Evolutionary conservation across 140 eudicot species (phyloP).

Genomic region (Erigeron philadelphicus): DNA sequence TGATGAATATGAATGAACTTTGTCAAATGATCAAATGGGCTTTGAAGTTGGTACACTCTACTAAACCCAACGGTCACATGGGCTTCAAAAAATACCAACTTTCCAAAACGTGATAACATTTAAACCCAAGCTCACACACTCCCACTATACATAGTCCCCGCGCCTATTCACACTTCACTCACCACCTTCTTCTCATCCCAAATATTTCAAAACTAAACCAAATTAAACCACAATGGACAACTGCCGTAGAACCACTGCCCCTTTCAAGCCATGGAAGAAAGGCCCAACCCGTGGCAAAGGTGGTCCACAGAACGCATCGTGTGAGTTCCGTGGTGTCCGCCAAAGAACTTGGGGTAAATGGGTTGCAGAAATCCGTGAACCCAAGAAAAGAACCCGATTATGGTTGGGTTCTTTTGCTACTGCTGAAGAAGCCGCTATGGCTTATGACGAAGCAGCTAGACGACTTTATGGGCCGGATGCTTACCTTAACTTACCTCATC

Average conservation of each 20-base stretch:
- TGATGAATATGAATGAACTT: background rate
- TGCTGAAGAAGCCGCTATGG: slow-evolving; percentile 95
- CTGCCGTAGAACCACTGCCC: slow-evolving; percentile 46
- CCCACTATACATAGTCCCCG: slow-evolving; percentile 55
- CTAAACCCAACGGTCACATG: slow-evolving; percentile 79
- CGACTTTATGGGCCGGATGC: slow-evolving; percentile 88
- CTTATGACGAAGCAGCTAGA: slow-evolving; percentile 89
- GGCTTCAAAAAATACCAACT: slow-evolving; percentile 30
- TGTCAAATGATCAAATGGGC: slow-evolving; percentile 18
- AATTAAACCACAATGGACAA: slow-evolving; percentile 50
- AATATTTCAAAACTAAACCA: background rate
- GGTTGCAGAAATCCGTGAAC: slow-evolving; percentile 96
- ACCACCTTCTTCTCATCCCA: slow-evolving; percentile 8
- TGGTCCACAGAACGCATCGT: slow-evolving; percentile 80
- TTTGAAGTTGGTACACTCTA: slow-evolving; percentile 25
- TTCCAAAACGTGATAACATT: slow-evolving; percentile 72
- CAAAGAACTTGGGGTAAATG: slow-evolving; percentile 97
- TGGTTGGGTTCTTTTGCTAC: slow-evolving; percentile 93
- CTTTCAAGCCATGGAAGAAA: slow-evolving; percentile 87
- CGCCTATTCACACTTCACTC: slow-evolving; percentile 44
- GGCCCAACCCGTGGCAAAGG: slow-evolving; percentile 99
- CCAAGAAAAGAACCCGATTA: slow-evolving; percentile 73
- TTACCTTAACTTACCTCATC: slow-evolving; percentile 82
- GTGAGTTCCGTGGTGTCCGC: slow-evolving; percentile 84
- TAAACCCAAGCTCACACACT: slow-evolving; percentile 32